Evolutionary conservation across 2,329 filamentous ascomycete genomes (phyloP), one percentile per base, ranked within the genome.

Genomic region (Dactylellina haptotyla): DNA sequence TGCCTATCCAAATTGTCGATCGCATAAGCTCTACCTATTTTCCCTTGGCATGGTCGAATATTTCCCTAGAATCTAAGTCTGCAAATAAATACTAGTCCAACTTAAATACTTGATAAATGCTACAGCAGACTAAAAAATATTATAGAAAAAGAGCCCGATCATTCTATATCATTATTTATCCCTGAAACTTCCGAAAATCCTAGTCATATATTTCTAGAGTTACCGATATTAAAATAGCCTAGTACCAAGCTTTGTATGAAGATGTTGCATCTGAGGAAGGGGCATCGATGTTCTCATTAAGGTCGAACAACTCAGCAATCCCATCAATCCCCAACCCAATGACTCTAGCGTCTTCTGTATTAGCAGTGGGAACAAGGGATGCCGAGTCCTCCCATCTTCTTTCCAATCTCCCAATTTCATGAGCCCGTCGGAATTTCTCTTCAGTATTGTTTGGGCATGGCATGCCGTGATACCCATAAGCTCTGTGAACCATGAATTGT

Each of bases 401-500:
- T 16, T 62, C 65, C 9, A 63, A 46, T 6, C 45, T 53, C 34
- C 65, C 65, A 37, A 62, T 57, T 12, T 70, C 56, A 39, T 62
- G 57, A 3, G 65, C 65, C 23, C 41, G 57, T 39, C 48, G 14
- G 28, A 48, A 62, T 8, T 26, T 9, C 5, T 39, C 14, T 9
- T 46, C 12, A 16, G 18, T 48, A 10, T 20, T 14, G 5, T 39
- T 23, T 18, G 65, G 65, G 37, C 18, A 50, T 9, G 8, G n/a
- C 56, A 62, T 62, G 9, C 37, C 39, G 20, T 70, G 65, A 32
- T 70, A 57, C 4, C 65, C 56, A 4, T 56, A 30, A 5, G 65
- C 57, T 50, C 65, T 34, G 32, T 70, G 37, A 9, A 70, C 30
- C 65, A 70, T 70, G 48, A 62, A 70, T 1, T 30, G 4, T 10